A percentile compares a stretch with the other conserved stretches of the same genome.
Evolutionary conservation across 73 alveolate genomes (phyloP).

Genomic region (Loxodes magnus): DNA sequence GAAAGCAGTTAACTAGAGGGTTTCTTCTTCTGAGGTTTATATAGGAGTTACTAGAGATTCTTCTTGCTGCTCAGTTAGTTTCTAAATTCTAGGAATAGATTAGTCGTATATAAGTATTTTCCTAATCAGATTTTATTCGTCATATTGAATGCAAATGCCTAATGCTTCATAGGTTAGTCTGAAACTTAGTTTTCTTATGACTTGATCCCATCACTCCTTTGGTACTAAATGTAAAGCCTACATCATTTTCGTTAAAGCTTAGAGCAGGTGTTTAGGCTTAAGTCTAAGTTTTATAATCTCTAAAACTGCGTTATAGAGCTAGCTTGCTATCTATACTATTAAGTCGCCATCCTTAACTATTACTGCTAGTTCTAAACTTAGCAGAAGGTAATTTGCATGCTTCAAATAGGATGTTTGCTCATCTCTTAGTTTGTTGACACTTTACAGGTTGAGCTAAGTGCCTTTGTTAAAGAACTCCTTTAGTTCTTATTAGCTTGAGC

Average conservation of each 20-base stretch:
- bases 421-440: slow-evolving; percentile 49
- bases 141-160: no score
- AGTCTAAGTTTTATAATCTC: slow-evolving; percentile 31
- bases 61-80: slow-evolving; percentile 14
- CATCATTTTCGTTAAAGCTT: slow-evolving; percentile 40
- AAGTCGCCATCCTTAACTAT: slow-evolving; percentile 46
- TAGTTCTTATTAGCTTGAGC: neutral
- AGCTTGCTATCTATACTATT: slow-evolving; percentile 52
- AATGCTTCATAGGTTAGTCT: no score
- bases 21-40: slow-evolving; percentile 30
- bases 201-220: slow-evolving; percentile 44
- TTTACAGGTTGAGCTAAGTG: neutral
- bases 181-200: slow-evolving; percentile 40
- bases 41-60: neutral
- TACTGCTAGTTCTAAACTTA: slow-evolving; percentile 76
- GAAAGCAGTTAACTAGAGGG: slow-evolving; percentile 19
- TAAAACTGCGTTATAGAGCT: slow-evolving; percentile 44
- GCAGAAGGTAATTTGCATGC: slow-evolving; percentile 55
- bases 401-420: no score
- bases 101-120: no score
- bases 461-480: neutral
- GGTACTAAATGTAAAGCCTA: slow-evolving; percentile 39
- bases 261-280: slow-evolving; percentile 27
- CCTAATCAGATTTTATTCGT: no score
- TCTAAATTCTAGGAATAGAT: no score